Evolutionary conservation across 2,329 filamentous ascomycete species (phyloP).

Genomic region (Stagonosporopsis tanaceti): DNA sequence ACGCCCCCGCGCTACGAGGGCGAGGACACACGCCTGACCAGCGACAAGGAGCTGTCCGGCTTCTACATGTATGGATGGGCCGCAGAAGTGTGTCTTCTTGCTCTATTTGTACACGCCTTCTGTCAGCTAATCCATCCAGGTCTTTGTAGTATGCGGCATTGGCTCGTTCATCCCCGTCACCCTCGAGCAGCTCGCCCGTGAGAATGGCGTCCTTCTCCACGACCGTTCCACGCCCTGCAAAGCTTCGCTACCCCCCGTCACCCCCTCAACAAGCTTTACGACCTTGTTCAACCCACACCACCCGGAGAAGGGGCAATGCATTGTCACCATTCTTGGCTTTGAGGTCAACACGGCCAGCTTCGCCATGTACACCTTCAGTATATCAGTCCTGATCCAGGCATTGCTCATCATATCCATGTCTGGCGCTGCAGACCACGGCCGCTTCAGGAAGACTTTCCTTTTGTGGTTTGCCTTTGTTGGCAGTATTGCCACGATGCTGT

Average conservation of each 20-base stretch:
- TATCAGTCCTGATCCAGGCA: slow-evolving; percentile 88
- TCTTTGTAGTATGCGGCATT: slow-evolving; percentile 90
- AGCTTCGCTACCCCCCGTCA: slow-evolving; percentile 64
- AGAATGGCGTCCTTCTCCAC: slow-evolving; percentile 85
- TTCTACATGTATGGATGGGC: slow-evolving; percentile 98
- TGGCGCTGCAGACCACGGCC: slow-evolving; percentile 90
- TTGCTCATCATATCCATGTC: slow-evolving; percentile 95
- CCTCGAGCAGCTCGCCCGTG: slow-evolving; percentile 89
- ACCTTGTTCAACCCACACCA: slow-evolving; percentile 32
- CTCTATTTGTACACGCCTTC: no score
- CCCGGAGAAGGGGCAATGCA: slow-evolving; percentile 67
- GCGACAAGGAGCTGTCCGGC: slow-evolving; percentile 82
- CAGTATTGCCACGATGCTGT: slow-evolving; percentile 84
- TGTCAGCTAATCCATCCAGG: slow-evolving; percentile 49
- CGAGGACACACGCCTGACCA: slow-evolving; percentile 90
- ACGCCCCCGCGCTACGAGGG: slow-evolving; percentile 70
- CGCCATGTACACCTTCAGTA: slow-evolving; percentile 97
- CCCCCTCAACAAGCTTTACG: slow-evolving; percentile 31
- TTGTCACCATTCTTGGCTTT: slow-evolving; percentile 80
- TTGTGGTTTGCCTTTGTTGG: slow-evolving; percentile 85
- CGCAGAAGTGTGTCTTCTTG: slow-evolving; percentile 66
- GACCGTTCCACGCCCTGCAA: slow-evolving; percentile 80
- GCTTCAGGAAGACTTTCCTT: slow-evolving; percentile 85
- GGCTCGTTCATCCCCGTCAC: slow-evolving; percentile 92
- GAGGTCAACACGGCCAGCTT: slow-evolving; percentile 97